Evolutionary conservation across 2,329 filamentous ascomycete genomes (phyloP), one percentile per base, ranked within the genome.

Genomic region (Pestalotiopsis sp.): DNA sequence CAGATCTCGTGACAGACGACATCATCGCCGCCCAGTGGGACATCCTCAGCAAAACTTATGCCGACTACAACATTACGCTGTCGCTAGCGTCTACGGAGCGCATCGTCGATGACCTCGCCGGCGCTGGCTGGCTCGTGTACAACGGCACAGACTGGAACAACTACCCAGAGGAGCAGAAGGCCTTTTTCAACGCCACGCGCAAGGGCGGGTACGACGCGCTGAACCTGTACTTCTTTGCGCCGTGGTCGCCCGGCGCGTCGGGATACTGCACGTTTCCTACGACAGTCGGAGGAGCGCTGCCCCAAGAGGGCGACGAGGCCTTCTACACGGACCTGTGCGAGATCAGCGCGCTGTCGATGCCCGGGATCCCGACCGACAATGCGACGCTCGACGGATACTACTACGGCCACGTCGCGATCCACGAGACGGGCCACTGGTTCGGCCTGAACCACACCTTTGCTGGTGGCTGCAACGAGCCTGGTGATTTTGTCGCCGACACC

Each of bases 341-440:
- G 61, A 72, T 80, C 52, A 68, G 76, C 27, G 74, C 71, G n/a
- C 65, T 58, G 49, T 75, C 74, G 27, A 72, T 79, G n/a, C 77
- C 78, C n/a, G 78, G 78, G 27, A 76, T 76, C 39, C 68, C 70
- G 27, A 9, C 66, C 14, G 70, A 74, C 31, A 38, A 39, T 13
- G 59, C 27, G 9, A 41, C 59, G 31, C 36, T 62, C 14, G 57
- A 59, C 27, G 75, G 75, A 71, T 79, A 74, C 74, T 27, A 25
- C 11, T 31, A 27, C 57, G 82, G 82, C 66, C 72, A 78, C 69
- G 82, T 80, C 57, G 75, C 73, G 17, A 78, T 78, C 38, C 81
- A 83, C 74, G 82, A 84, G 75, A 73, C 80, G 27, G 82, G 82
- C 4, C 82, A 84, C 73, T 84, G 81, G 82, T 79, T 84, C 68